Percentiles rank a stretch among this genome's conserved stretches.
These are phyloP conservation scores for Aspergillus bridgeri DNA, from an alignment of 495 filamentous ascomycete species.

Conservation along the genomic window DNA sequence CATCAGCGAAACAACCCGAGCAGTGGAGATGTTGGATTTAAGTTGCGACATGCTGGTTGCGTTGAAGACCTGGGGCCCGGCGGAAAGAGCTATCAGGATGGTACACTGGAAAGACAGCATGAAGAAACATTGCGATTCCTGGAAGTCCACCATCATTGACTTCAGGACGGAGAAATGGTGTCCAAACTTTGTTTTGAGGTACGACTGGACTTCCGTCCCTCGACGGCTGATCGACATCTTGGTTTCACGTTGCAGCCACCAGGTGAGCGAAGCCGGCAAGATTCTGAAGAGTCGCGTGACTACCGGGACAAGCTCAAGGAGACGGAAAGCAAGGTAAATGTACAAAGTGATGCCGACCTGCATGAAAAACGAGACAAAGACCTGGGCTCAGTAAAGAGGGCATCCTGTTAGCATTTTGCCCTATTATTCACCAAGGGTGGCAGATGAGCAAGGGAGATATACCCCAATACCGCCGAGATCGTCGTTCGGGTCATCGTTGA, in stretches of 20 bases:
- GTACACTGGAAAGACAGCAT: too few species aligned
- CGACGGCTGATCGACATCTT: too few species aligned
- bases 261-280: too few species aligned
- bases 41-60: conserved; percentile 5
- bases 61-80: conserved; percentile 2
- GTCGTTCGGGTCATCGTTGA: not conserved
- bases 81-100: too few species aligned
- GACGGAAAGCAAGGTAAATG: not conserved
- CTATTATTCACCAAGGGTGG: not conserved
- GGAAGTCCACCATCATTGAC: too few species aligned
- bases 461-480: conserved; percentile 1
- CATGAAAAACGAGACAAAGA: too few species aligned
- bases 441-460: not conserved
- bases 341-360: not conserved
- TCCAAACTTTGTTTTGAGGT: too few species aligned
- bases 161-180: too few species aligned
- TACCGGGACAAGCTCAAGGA: not conserved
- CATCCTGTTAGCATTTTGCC: not conserved
- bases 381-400: not conserved
- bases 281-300: too few species aligned
- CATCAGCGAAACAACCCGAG: not conserved
- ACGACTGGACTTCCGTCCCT: too few species aligned
- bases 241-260: too few species aligned
- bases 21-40: not conserved
- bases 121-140: too few species aligned